These are phyloP conservation scores for Fusarium succisae DNA, from an alignment of 2,329 filamentous ascomycete species.

Conservation along the genomic window DNA sequence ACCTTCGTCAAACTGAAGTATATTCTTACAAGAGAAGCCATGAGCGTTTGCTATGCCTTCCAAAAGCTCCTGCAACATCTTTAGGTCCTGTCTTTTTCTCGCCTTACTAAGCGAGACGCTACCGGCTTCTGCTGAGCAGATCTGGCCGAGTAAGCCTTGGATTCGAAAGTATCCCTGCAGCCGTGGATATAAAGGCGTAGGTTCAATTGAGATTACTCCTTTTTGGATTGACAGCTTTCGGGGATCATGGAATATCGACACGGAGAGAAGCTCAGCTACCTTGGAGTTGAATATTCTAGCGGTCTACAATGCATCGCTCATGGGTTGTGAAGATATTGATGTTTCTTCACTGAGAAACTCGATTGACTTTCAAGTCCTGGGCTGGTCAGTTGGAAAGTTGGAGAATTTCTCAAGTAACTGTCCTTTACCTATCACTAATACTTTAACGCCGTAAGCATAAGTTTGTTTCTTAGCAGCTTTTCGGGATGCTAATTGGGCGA, in stretches of 20 bases:
- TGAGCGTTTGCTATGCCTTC: neutral
- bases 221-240: neutral
- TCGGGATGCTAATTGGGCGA: neutral
- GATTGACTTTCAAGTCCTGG: neutral
- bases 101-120: neutral
- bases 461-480: too few relatives aligned
- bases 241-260: neutral
- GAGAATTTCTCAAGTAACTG: neutral
- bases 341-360: neutral
- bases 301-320: neutral
- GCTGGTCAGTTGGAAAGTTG: neutral
- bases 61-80: fast-evolving
- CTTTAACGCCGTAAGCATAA: neutral
- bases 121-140: neutral
- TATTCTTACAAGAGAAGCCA: neutral
- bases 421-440: neutral
- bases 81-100: neutral
- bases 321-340: neutral
- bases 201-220: neutral
- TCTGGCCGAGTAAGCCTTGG: neutral
- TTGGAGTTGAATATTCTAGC: neutral
- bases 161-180: neutral
- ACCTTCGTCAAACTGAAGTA: neutral
- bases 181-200: too few relatives aligned
- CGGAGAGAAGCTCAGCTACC: neutral